These are phyloP conservation scores for Erysimum cheiranthoides DNA, from an alignment of 345 rosid genomes.

Conservation along the genomic window DNA sequence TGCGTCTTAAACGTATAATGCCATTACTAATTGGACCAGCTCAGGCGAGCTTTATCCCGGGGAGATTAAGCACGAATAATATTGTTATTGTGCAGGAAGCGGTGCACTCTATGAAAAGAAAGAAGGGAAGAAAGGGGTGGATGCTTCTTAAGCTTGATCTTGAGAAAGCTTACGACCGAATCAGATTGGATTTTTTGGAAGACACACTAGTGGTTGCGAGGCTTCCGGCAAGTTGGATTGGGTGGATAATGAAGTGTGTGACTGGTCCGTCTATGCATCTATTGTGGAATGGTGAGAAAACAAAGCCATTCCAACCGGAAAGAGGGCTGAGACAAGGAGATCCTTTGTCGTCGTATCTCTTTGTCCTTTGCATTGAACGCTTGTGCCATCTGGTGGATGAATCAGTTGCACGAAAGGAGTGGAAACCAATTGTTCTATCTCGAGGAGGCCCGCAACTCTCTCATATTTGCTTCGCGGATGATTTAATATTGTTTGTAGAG, in stretches of 20 bases:
- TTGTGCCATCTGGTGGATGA: neutral
- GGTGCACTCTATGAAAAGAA: too few relatives aligned
- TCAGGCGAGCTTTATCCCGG: too few relatives aligned
- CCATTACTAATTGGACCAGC: too few relatives aligned
- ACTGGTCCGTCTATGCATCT: neutral
- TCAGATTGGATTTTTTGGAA: neutral
- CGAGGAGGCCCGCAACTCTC: too few relatives aligned
- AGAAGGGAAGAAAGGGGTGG: too few relatives aligned
- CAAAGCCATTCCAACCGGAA: neutral
- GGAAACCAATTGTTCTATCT: neutral
- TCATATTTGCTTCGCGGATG: too few relatives aligned
- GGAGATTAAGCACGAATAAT: too few relatives aligned
- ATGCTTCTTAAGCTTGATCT: too few relatives aligned
- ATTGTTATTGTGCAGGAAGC: too few relatives aligned
- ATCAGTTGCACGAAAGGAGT: neutral
- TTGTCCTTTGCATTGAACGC: neutral
- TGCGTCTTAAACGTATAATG: too few relatives aligned
- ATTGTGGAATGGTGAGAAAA: neutral
- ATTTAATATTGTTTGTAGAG: too few relatives aligned
- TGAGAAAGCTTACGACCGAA: neutral
- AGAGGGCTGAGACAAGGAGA: neutral
- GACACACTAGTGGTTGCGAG: neutral
- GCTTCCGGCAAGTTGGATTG: fast-evolving
- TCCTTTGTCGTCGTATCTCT: neutral
- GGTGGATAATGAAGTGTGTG: neutral